Conservation (phyloP, 345 rosid genomes). For the Pugionium cornutum region DNA sequence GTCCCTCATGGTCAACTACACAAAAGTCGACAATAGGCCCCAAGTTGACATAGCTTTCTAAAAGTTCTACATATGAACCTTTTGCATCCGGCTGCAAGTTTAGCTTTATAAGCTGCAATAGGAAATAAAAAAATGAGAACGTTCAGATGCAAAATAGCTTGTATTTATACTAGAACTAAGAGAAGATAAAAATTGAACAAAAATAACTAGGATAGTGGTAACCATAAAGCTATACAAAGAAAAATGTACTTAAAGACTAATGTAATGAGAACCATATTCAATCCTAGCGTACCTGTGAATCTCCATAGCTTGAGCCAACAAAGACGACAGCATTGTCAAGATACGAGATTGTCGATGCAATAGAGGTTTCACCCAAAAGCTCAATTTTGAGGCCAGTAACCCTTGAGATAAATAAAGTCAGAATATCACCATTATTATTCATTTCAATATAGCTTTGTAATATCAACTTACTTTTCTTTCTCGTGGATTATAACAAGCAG, state of each 20-base stretch:
- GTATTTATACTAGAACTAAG: neutral
- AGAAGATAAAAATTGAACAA: conserved; percentile 16
- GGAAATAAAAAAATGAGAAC: conserved; percentile 1
- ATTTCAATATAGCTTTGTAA: conserved; percentile 8
- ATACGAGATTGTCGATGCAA: conserved; percentile 90
- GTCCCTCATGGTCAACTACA: conserved; percentile 98
- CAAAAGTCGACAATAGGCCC: conserved; percentile 98
- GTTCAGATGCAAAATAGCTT: conserved; percentile 1
- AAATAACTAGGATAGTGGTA: conserved; percentile 23
- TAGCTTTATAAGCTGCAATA: conserved; percentile 80
- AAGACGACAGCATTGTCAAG: conserved; percentile 94
- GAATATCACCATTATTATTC: conserved; percentile 9
- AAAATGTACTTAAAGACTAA: neutral
- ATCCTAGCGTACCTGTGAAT: conserved; percentile 69
- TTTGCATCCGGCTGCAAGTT: conserved; percentile 90
- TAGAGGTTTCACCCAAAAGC: conserved; percentile 94
- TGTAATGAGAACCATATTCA: neutral
- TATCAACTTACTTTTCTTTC: conserved; percentile 79
- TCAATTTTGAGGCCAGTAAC: conserved; percentile 95
- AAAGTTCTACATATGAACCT: conserved; percentile 93
- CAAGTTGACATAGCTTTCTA: conserved; percentile 90
- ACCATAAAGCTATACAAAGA: neutral
- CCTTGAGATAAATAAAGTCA: conserved; percentile 48
- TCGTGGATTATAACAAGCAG: conserved; percentile 96
- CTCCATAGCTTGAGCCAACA: conserved; percentile 98